Percentiles rank a stretch among this genome's conserved stretches.
Conservation (phyloP, 805 yeast species). For the Spathaspora sp. region DNA sequence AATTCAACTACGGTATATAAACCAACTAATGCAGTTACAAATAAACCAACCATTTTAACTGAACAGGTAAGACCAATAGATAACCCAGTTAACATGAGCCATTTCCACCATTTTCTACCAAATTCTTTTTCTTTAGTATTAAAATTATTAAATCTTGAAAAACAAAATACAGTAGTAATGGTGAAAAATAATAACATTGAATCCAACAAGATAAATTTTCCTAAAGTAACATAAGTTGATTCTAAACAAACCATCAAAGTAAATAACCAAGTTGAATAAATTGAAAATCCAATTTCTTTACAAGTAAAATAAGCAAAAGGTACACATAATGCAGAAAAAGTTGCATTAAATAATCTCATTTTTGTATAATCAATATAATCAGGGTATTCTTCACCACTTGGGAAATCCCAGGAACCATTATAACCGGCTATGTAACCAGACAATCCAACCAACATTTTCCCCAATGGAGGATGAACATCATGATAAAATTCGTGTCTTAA, state of each 20-base stretch:
- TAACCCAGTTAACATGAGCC: constrained; percentile 83
- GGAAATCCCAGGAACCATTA: constrained; percentile 72
- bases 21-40: constrained; percentile 85
- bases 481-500: constrained; percentile 76
- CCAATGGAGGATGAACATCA: constrained; percentile 87
- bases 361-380: constrained; percentile 54
- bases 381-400: constrained; percentile 63
- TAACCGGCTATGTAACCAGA: constrained; percentile 83
- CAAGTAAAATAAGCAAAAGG: constrained; percentile 73
- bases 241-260: constrained; percentile 64
- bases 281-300: constrained; percentile 49
- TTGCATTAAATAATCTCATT: constrained; percentile 72
- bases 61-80: constrained; percentile 87
- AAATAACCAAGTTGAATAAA: constrained; percentile 56
- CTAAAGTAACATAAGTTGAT: constrained; percentile 63
- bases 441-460: constrained; percentile 74
- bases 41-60: constrained; percentile 95
- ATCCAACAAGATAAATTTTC: constrained; percentile 72
- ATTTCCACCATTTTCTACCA: constrained; percentile 85
- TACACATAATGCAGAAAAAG: constrained; percentile 61
- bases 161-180: constrained; percentile 69
- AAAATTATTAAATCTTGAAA: constrained; percentile 67
- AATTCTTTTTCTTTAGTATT: constrained; percentile 46
- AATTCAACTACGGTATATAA: constrained; percentile 83
- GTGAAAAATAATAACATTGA: constrained; percentile 77